Percentiles rank a stretch among this genome's conserved stretches.
Conservation (phyloP, 768 basidiomycete genomes). For the Suillus occidentalis region DNA sequence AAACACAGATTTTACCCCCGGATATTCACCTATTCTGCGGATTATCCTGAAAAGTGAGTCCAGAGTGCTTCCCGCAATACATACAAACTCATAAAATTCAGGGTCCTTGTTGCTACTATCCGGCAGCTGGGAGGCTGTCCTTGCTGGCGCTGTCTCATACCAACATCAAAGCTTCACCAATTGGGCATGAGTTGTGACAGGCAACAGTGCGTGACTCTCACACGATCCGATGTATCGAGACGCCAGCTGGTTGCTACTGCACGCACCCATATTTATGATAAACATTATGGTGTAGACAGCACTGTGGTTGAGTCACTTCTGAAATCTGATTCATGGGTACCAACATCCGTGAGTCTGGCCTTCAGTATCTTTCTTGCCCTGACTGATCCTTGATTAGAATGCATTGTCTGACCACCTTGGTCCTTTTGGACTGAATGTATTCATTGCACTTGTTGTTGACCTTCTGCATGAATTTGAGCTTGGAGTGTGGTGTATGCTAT, state of each 20-base stretch:
- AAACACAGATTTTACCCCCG: no score
- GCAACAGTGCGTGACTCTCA: neutral
- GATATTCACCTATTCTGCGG: no score
- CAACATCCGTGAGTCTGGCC: constrained; percentile 24
- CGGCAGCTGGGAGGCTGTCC: constrained; percentile 26
- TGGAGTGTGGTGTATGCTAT: constrained; percentile 34
- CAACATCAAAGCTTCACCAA: constrained; percentile 16
- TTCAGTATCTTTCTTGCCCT: neutral
- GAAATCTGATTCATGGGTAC: constrained; percentile 30
- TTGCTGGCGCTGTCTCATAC: constrained; percentile 31
- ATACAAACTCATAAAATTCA: neutral
- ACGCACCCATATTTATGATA: constrained; percentile 11
- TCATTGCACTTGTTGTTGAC: constrained; percentile 31
- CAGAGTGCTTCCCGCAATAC: no score
- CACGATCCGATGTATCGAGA: neutral
- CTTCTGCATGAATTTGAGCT: constrained; percentile 38
- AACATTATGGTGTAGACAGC: constrained; percentile 26
- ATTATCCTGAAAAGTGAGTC: no score
- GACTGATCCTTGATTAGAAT: constrained; percentile 26
- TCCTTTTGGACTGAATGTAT: constrained; percentile 20
- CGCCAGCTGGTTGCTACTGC: neutral
- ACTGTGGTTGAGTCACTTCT: constrained; percentile 27
- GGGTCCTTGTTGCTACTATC: constrained; percentile 23
- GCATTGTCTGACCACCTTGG: constrained; percentile 30
- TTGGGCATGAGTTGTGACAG: constrained; percentile 19